A percentile compares a stretch with the other conserved stretches of the same genome.
Evolutionary conservation across 306 rosid genomes (phyloP).

Genomic region (Crotalaria pallida): DNA sequence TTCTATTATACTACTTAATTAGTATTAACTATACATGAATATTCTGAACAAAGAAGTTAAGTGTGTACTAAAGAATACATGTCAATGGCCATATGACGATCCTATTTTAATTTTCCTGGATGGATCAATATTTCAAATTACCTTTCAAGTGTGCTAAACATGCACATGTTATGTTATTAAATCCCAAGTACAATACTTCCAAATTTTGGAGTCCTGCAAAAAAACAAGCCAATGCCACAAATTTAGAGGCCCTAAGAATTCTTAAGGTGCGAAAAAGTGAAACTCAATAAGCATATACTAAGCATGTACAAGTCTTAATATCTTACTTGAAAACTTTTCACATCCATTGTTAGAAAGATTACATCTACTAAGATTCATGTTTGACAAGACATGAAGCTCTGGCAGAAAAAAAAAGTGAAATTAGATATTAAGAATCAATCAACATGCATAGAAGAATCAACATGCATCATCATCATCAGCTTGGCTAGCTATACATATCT

Average conservation of each 20-base stretch:
- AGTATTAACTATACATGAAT: too few species aligned
- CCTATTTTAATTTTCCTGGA: too few species aligned
- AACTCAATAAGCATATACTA: not conserved
- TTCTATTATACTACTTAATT: too few species aligned
- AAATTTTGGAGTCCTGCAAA: slow-evolving; percentile 63
- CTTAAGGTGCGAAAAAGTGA: not conserved
- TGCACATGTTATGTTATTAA: slow-evolving; percentile 58
- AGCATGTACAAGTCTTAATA: slow-evolving; percentile 1
- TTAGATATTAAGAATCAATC: too few species aligned
- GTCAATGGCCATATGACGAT: too few species aligned
- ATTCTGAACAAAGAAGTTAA: too few species aligned
- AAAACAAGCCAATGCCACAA: not conserved
- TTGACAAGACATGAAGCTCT: too few species aligned
- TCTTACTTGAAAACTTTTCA: slow-evolving; percentile 71
- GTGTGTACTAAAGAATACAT: too few species aligned
- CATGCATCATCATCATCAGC: slow-evolving; percentile 7
- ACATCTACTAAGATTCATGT: slow-evolving; percentile 84
- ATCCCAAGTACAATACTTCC: slow-evolving; percentile 73
- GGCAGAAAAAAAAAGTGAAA: too few species aligned
- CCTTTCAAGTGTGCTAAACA: too few species aligned
- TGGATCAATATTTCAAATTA: too few species aligned
- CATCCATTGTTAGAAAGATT: slow-evolving; percentile 58
- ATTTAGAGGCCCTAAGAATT: not conserved
- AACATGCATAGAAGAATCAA: too few species aligned
- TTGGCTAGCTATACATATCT: slow-evolving; percentile 70